Evolutionary conservation across 805 yeast genomes (phyloP).

Genomic region (Yamadazyma sp.): DNA sequence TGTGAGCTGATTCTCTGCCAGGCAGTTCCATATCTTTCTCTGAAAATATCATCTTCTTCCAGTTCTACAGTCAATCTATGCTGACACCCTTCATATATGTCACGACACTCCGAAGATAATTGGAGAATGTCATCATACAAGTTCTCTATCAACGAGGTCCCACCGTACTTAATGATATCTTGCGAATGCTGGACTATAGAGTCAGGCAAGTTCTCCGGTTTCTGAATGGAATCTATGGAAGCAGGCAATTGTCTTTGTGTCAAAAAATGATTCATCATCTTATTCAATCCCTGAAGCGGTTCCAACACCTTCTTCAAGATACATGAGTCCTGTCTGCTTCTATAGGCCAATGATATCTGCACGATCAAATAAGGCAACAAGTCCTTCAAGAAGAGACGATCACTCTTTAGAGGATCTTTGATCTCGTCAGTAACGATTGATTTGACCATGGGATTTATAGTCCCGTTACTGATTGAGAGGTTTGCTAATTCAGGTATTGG

Average conservation of each 20-base stretch:
- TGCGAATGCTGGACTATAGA: conserved; percentile 56
- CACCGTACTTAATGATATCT: conserved; percentile 54
- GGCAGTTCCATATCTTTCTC: conserved; percentile 25
- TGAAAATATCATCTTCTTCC: conserved; percentile 53
- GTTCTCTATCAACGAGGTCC: conserved; percentile 41
- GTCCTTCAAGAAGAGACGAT: conserved; percentile 47
- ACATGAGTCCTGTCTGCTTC: conserved; percentile 61
- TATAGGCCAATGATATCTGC: conserved; percentile 64
- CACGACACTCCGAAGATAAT: conserved; percentile 40
- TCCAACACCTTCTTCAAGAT: conserved; percentile 42
- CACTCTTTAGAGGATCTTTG: conserved; percentile 22
- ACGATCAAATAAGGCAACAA: conserved; percentile 67
- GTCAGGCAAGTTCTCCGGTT: conserved; percentile 58
- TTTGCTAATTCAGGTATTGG: conserved; percentile 50
- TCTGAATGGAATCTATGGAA: conserved; percentile 58
- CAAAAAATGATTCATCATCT: conserved; percentile 43
- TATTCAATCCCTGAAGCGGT: conserved; percentile 51
- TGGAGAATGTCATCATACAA: conserved; percentile 35
- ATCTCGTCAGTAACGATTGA: conserved; percentile 27
- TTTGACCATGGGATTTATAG: conserved; percentile 51
- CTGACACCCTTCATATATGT: conserved; percentile 45
- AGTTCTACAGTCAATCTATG: conserved; percentile 50
- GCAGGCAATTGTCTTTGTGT: conserved; percentile 58
- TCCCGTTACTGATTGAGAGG: conserved; percentile 42
- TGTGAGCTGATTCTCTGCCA: conserved; percentile 56